Evolutionary conservation across 164 flowering plant species (phyloP), one percentile per base, ranked within the genome.

Genomic region (Chloranthus sessilifolius): DNA sequence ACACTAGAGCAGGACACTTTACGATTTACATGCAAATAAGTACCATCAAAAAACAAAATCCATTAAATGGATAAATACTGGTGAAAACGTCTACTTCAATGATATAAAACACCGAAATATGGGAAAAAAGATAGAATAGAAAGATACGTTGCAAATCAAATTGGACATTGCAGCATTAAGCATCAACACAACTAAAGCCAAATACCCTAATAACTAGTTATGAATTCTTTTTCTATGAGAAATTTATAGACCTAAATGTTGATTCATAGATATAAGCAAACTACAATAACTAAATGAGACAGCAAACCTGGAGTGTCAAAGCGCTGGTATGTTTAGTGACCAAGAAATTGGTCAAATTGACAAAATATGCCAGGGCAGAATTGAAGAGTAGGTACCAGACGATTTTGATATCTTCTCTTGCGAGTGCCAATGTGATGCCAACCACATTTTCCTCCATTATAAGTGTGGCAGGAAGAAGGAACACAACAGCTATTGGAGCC

Each of bases 301-400:
- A 48, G 33, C 55, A 52, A 69, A 82, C 82, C 83, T 78, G 85
- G 50, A 82, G 83, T 42, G 86, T 82, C 68, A 82, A 69, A 28
- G 86, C 89, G 48, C 85, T 82, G 19, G 89, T 82, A 69, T 80
- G 83, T 37, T 80, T 80, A 5, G 88, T 79, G 53, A 82, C 88
- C 81, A 82, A 68, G 70, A 82, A 79, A 43, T 82, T 82, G 52
- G 78, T 74, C 74, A 81, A 67, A 56, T 81, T 78, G 16, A 72
- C 83, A 52, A 73, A 74, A 59, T 71, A 80, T 10, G 90, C 90
- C 41, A 76, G 36, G 0, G 79, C 41, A 6, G 86, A 78, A 74
- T 82, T 82, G 74, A 82, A 70, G 36, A 78, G 67, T 48, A 82
- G 74, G 58, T 73, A 74, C 76, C 72, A 74, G 7, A 74, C 12